A percentile compares a stretch with the other conserved stretches of the same genome.
Conservation (phyloP, 768 basidiomycete genomes). For the Coprinellus micaceus region DNA sequence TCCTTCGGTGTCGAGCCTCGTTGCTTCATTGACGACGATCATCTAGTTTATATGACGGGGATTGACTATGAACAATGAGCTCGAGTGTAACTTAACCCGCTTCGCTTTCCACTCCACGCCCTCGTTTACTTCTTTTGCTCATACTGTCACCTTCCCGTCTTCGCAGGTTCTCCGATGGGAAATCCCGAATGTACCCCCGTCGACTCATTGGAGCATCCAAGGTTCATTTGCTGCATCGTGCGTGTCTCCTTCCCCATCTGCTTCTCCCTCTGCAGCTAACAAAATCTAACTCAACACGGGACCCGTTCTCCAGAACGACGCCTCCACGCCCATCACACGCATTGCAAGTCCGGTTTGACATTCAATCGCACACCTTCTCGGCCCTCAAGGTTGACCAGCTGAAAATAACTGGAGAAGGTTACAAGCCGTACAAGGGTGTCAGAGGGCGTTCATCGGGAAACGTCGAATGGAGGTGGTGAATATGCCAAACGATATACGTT, state of each 20-base stretch:
- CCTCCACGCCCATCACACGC: slow-evolving; percentile 70
- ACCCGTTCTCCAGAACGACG: slow-evolving; percentile 21
- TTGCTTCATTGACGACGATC: too few species aligned
- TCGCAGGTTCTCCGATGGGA: slow-evolving; percentile 74
- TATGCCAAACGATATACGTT: too few species aligned
- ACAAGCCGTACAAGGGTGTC: slow-evolving; percentile 93
- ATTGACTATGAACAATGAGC: too few species aligned
- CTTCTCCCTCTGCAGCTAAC: not conserved
- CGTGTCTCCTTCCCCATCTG: slow-evolving; percentile 21
- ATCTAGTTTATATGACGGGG: too few species aligned
- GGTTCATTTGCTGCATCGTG: slow-evolving; percentile 73
- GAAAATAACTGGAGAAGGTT: slow-evolving; percentile 70
- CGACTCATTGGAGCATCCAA: slow-evolving; percentile 66
- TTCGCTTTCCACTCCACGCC: too few species aligned
- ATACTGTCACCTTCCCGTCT: not conserved
- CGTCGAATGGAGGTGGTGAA: slow-evolving; percentile 65
- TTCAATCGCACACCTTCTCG: slow-evolving; percentile 72
- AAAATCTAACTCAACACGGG: not conserved
- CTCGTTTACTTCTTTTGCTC: not conserved
- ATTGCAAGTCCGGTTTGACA: slow-evolving; percentile 66
- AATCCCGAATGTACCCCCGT: slow-evolving; percentile 62
- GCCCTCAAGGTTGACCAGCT: slow-evolving; percentile 83
- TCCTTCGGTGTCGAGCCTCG: too few species aligned
- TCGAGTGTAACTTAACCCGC: too few species aligned
- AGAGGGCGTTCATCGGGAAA: slow-evolving; percentile 62